Conservation (phyloP, 495 filamentous ascomycete species). For the Articulospora tetracladia region DNA sequence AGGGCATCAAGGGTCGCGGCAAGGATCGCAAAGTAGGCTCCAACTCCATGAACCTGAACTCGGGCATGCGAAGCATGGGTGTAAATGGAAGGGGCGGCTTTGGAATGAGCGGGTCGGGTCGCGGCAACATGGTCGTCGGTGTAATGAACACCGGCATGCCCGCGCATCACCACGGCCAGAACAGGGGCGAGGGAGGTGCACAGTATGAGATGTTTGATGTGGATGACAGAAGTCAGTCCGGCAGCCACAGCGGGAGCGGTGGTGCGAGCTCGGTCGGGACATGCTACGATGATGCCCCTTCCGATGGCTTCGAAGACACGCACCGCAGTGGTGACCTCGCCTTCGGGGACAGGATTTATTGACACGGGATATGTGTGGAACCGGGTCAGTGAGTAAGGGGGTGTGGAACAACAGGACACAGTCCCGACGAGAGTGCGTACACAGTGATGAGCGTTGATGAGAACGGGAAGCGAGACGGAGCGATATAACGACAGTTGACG, state of each 20-base stretch:
- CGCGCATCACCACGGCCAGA: background rate
- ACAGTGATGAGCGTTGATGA: background rate
- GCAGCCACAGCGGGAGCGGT: constrained; percentile 28
- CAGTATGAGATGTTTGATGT: constrained; percentile 43
- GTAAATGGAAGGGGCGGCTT: constrained; percentile 1
- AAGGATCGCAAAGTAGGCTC: constrained; percentile 63
- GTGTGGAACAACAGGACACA: constrained; percentile 17
- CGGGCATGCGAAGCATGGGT: constrained; percentile 7
- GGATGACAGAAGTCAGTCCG: constrained; percentile 37
- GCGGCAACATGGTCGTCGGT: constrained; percentile 16
- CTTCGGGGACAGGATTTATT: constrained; percentile 40
- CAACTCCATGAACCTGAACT: constrained; percentile 9
- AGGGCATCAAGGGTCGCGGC: constrained; percentile 90
- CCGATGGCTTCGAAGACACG: constrained; percentile 22
- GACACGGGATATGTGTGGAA: constrained; percentile 2
- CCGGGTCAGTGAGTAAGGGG: constrained; percentile 8
- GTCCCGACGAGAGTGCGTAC: background rate
- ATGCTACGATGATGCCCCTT: constrained; percentile 37
- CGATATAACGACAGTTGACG: constrained; percentile 8
- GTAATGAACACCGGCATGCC: background rate
- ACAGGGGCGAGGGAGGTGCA: constrained; percentile 10
- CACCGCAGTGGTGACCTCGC: constrained; percentile 34
- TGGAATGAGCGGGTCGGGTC: constrained; percentile 9
- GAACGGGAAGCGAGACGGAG: constrained; percentile 9
- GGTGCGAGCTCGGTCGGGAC: constrained; percentile 31